A percentile compares a stretch with the other conserved stretches of the same genome.
Conservation (phyloP, 2,329 filamentous ascomycete genomes). For the Arthrobotrys sinensis region DNA sequence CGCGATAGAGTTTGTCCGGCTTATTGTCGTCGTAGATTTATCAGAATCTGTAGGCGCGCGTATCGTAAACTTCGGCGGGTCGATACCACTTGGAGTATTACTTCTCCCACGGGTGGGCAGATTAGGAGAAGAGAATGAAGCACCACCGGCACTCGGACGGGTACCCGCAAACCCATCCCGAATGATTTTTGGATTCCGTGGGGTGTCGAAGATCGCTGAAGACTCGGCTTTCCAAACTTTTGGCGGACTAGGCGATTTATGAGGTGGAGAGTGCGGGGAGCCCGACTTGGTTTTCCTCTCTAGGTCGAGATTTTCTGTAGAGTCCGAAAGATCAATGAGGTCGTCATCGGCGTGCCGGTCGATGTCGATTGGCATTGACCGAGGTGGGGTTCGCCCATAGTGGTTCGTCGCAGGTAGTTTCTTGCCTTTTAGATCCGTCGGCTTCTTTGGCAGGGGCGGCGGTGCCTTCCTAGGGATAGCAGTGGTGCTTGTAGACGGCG, state of each 20-base stretch:
- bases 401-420: conserved; percentile 51
- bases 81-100: conserved; percentile 8
- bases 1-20: conserved; percentile 44
- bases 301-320: conserved; percentile 13
- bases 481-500: conserved; percentile 22
- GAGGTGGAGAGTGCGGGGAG: conserved; percentile 48
- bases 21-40: conserved; percentile 65
- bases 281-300: conserved; percentile 18
- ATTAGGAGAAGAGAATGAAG: conserved; percentile 46
- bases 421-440: conserved; percentile 53
- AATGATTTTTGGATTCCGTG: conserved; percentile 24
- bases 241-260: conserved; percentile 53
- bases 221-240: conserved; percentile 56
- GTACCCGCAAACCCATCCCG: conserved; percentile 9
- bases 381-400: conserved; percentile 36
- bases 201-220: conserved; percentile 50
- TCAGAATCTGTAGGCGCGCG: conserved; percentile 60
- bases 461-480: conserved; percentile 30
- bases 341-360: conserved; percentile 16
- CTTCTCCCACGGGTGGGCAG: conserved; percentile 18
- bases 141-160: conserved; percentile 21
- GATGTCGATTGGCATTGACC: conserved; percentile 49
- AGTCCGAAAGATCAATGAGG: conserved; percentile 35
- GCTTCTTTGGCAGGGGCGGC: conserved; percentile 58
- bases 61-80: conserved; percentile 41